Conservation (phyloP, 2,329 filamentous ascomycete genomes). For the Penicillium sumatraense region DNA sequence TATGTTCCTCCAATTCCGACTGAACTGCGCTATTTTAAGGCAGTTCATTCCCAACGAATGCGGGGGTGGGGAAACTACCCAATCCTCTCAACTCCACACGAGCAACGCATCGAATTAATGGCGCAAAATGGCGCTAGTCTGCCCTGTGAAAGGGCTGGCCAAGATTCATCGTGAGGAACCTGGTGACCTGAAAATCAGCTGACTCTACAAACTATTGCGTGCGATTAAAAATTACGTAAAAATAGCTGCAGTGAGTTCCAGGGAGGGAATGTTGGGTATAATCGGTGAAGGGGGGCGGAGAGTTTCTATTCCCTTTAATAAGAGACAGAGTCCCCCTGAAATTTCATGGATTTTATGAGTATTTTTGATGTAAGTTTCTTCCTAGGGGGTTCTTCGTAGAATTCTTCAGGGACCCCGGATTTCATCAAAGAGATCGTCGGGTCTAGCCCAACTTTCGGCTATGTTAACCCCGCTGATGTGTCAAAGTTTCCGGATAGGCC, state of each 20-base stretch:
- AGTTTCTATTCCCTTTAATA: background rate
- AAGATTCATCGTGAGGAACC: background rate
- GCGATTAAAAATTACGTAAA: slow-evolving; percentile 1
- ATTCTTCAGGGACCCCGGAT: background rate
- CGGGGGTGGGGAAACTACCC: background rate
- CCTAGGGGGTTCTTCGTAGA: background rate
- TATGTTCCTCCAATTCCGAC: background rate
- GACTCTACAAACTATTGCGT: slow-evolving; percentile 1
- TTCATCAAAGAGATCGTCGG: background rate
- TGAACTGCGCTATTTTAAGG: too few species aligned
- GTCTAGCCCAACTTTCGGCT: background rate
- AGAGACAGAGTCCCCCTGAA: background rate
- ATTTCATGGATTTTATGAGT: background rate
- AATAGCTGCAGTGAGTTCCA: background rate
- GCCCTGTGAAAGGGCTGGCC: background rate
- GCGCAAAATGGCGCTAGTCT: background rate
- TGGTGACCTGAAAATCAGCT: background rate
- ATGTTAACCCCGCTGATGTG: background rate
- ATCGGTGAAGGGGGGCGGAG: background rate
- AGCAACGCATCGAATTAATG: background rate
- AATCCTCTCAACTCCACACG: background rate
- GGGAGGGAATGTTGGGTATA: background rate
- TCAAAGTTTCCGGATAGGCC: background rate
- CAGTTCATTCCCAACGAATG: too few species aligned
- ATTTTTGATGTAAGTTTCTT: background rate